Evolutionary conservation across 1,284 basidiomycete genomes (phyloP), one percentile per base, ranked within the genome.

Genomic region (Boletus calvinii): DNA sequence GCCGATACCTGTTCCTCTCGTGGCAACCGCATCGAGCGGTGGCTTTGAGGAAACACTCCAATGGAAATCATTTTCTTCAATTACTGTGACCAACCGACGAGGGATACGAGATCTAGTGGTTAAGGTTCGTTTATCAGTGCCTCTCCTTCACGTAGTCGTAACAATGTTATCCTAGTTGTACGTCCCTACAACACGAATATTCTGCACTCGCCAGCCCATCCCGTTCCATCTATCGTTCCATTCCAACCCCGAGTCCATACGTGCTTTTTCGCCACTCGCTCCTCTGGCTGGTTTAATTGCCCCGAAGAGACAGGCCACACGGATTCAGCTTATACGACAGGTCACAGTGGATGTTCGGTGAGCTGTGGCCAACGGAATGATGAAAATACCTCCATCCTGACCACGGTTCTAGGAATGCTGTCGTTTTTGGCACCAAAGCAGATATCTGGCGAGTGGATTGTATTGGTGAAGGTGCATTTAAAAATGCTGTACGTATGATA

Each of bases 371-470:
- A 39, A 50, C 18, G 6, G n/a, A 24, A 34, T n/a, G 47, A 29
- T 37, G 6, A 11, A 22, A 9, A 22, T 29, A 6, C 35, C 12
- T 3, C 4, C 26, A 12, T 42, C 31, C 40, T 64, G 18, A 67
- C 26, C 8, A 34, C 4, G 13, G 22, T 35, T 40, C 11, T 39
- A 64, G 77, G 45, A 76, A 76, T 55, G 59, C 69, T 7, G 52
- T 71, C 22, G 57, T 72, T 17, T 58, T 67, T 3, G 76, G 74
- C 0, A 78, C 79, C 15, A 86, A 83, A 63, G 79, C 84, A 1
- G 81, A 87, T 58, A 88, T 89, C 39, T 89, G 86, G 85, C 74
- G 79, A 50, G 76, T 81, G 1, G 78, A 81, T 54, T 74, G 69
- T 48, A 81, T 88, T 39, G 86, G 86, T 17, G 80, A 84, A 59